Conservation (phyloP, 257 asterid species). For the Penstemon davidsonii region DNA sequence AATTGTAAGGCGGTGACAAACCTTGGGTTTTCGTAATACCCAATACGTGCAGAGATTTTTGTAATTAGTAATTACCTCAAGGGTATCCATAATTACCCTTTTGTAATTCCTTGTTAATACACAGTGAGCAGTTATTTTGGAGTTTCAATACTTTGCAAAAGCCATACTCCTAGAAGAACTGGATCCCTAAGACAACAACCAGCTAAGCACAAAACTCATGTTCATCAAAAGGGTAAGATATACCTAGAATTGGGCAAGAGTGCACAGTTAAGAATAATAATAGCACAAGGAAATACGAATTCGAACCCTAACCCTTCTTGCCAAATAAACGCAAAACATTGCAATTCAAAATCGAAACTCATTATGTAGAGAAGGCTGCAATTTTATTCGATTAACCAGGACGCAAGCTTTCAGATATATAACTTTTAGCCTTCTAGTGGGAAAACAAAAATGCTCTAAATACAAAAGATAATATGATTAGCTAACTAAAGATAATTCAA, state of each 20-base stretch:
- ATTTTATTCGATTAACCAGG: slow-evolving; percentile 14
- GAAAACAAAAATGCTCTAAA: slow-evolving; percentile 9
- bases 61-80: too few species aligned
- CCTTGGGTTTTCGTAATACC: too few species aligned
- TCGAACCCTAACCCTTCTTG: neutral
- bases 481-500: neutral
- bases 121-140: neutral
- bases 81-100: too few species aligned
- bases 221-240: neutral
- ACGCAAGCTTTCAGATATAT: slow-evolving; percentile 18
- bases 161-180: neutral
- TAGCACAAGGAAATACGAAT: neutral
- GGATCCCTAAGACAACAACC: neutral
- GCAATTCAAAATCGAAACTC: slow-evolving; percentile 17
- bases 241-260: neutral
- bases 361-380: neutral
- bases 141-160: slow-evolving; percentile 15
- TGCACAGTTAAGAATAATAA: neutral
- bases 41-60: too few species aligned
- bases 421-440: neutral
- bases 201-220: slow-evolving; percentile 14
- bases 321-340: neutral
- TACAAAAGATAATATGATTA: slow-evolving; percentile 7
- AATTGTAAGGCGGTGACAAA: too few species aligned
- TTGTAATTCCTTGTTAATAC: too few species aligned